phyloP scores from a whole-genome alignment of 1,139 yeast genomes.

The Kodamaea suecica region DNA sequence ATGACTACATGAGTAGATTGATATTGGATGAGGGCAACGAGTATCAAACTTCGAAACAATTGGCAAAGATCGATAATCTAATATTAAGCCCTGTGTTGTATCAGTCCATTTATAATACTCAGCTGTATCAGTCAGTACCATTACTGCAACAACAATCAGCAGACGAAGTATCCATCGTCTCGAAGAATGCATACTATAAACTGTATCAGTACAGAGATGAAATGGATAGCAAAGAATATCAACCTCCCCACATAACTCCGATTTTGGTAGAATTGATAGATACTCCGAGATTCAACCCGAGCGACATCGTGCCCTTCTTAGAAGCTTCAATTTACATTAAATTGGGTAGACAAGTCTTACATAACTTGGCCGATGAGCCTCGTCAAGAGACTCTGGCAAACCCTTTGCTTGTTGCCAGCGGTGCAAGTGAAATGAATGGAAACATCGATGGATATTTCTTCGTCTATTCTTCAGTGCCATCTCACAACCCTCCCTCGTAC shows the following conservation, averaged over 20 bases:
- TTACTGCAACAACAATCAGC: too few species aligned
- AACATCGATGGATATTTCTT: slow-evolving; percentile 69
- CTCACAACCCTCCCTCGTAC: slow-evolving; percentile 52
- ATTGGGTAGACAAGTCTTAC: slow-evolving; percentile 55
- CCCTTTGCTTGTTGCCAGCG: slow-evolving; percentile 70
- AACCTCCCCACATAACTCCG: slow-evolving; percentile 50
- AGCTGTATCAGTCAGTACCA: too few species aligned
- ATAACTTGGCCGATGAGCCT: slow-evolving; percentile 65
- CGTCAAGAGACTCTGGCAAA: slow-evolving; percentile 61
- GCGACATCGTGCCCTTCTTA: slow-evolving; percentile 65
- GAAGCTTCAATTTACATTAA: slow-evolving; percentile 66
- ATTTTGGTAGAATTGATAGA: slow-evolving; percentile 66
- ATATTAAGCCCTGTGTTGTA: slow-evolving; percentile 30
- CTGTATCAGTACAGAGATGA: slow-evolving; percentile 20
- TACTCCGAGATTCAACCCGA: slow-evolving; percentile 66
- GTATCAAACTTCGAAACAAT: slow-evolving; percentile 8
- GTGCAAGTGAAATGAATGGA: slow-evolving; percentile 74
- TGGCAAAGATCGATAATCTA: slow-evolving; percentile 15
- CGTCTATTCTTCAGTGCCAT: slow-evolving; percentile 66
- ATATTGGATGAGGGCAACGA: slow-evolving; percentile 43
- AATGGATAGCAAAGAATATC: slow-evolving; percentile 6
- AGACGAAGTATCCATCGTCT: slow-evolving; percentile 10
- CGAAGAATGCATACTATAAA: slow-evolving; percentile 25
- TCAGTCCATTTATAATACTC: too few species aligned
- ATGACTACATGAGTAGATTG: slow-evolving; percentile 33